phyloP scores from a whole-genome alignment of 2,329 filamentous ascomycete genomes.

The Scedosporium minutisporum region DNA sequence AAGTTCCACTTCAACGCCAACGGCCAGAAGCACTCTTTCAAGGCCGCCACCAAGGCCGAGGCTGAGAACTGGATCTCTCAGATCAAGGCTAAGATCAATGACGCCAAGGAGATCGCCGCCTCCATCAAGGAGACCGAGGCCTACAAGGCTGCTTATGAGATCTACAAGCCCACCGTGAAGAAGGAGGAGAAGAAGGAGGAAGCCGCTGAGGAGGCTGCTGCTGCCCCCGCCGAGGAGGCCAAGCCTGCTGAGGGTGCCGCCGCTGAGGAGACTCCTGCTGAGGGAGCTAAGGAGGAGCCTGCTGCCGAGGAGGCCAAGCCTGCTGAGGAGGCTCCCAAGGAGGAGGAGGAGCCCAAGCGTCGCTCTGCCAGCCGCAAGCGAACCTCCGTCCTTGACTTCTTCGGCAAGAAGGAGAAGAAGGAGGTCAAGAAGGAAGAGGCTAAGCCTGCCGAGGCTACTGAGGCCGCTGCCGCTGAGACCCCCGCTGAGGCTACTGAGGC shows the following conservation, averaged over 20 bases:
- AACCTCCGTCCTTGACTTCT: slow-evolving; percentile 52
- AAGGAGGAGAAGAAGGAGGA: slow-evolving; percentile 33
- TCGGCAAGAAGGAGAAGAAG: slow-evolving; percentile 44
- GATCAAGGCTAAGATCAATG: slow-evolving; percentile 69
- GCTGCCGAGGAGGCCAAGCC: slow-evolving; percentile 26
- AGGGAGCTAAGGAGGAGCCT: slow-evolving; percentile 25
- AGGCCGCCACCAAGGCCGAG: slow-evolving; percentile 64
- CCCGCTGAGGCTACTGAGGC: slow-evolving; percentile 15
- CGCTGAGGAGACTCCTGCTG: slow-evolving; percentile 18
- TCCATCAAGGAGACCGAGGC: slow-evolving; percentile 67
- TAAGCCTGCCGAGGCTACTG: slow-evolving; percentile 1
- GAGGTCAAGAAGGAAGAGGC: slow-evolving; percentile 17
- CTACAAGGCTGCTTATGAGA: slow-evolving; percentile 80
- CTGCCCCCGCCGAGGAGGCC: slow-evolving; percentile 23
- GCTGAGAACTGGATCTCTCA: slow-evolving; percentile 88
- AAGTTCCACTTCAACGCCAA: slow-evolving; percentile 82
- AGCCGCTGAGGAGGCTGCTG: slow-evolving; percentile 15
- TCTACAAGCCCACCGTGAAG: slow-evolving; percentile 41
- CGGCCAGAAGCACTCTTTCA: slow-evolving; percentile 90
- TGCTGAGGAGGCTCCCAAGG: slow-evolving; percentile 24
- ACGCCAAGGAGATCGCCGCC: slow-evolving; percentile 73
- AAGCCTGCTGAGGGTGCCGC: slow-evolving; percentile 21
- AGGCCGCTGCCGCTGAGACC: slow-evolving; percentile 9
- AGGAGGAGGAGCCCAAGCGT: slow-evolving; percentile 49
- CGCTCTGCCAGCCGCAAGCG: slow-evolving; percentile 58